Evolutionary conservation across 75 land plant species (phyloP).

Genomic region (Cunninghamia lanceolata): DNA sequence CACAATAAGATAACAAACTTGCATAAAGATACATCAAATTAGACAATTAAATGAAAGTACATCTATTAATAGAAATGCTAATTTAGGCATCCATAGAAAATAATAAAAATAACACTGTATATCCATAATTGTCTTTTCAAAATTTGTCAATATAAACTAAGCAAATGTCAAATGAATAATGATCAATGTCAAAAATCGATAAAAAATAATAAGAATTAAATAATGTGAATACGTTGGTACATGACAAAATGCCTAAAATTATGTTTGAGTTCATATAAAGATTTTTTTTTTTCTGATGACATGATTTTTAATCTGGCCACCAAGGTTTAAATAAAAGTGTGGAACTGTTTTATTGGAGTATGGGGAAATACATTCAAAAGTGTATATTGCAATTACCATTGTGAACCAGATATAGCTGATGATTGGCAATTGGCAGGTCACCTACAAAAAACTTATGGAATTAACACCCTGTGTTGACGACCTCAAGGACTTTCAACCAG

Average conservation of each 20-base stretch:
- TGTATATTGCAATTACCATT: not conserved
- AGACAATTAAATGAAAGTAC: too few species aligned
- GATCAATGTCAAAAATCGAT: too few species aligned
- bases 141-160: too few species aligned
- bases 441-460: conserved; percentile 37
- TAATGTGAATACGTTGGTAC: too few species aligned
- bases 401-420: not conserved
- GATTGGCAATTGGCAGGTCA: conserved; percentile 20
- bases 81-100: too few species aligned
- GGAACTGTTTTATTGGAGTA: not conserved
- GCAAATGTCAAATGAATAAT: too few species aligned
- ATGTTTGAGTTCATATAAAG: not conserved
- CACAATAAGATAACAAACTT: too few species aligned
- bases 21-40: too few species aligned
- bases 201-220: too few species aligned
- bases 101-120: too few species aligned
- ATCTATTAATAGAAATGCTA: too few species aligned
- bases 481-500: conserved; percentile 29
- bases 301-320: not conserved
- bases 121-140: too few species aligned
- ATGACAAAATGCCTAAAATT: not conserved
- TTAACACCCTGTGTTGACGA: conserved; percentile 13
- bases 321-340: not conserved
- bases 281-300: not conserved
- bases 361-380: not conserved